Evolutionary conservation across 495 filamentous ascomycete species (phyloP), one percentile per base, ranked within the genome.

Genomic region (Zalerion maritima): DNA sequence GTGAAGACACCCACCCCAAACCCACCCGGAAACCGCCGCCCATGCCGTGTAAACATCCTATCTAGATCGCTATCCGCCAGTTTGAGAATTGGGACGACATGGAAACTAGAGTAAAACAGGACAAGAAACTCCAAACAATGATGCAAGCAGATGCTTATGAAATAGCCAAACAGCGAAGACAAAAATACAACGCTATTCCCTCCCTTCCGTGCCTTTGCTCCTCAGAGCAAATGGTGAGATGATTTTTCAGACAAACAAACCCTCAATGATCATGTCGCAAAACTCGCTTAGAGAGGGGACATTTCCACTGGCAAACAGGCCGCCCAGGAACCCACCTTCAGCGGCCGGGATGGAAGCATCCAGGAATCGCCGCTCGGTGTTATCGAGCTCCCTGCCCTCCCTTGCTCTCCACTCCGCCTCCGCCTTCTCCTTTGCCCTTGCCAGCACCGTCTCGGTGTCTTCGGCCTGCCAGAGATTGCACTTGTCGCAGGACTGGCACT

Each of bases 391-490:
- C 14, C 55, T 42, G 11, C 65, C 69, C 46, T 87, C 76, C 16
- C 64, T 67, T 37, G 73, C 66, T 28, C 68, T 66, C 84, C 89
- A 97, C 50, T 72, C 76, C 25, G 60, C 62, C 54, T 94, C 89
- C 5, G 85, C 89, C 41, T 69, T 69, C 44, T 77, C 71, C 26
- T 73, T 81, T 2, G 89, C 89, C 34, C 70, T 62, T 19, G 68
- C 60, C 10, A 91, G 71, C 15, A 81, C 76, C 25, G 56, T 59
- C 26, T 91, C 84, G 42, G 85, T 84, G 45, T 94, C 75, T 59
- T 94, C 89, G 11, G 64, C 62, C 35, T 77, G 68, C 60, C 93
- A 97, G 22, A 97, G 62, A 49, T 94, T 87, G 52, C 89, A 97
- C 50, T 75, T 77, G 14, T 71, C 73, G 54, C 87, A 96, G 39